Conservation (phyloP, 495 filamentous ascomycete species). For the Penicillium riverlandense region DNA sequence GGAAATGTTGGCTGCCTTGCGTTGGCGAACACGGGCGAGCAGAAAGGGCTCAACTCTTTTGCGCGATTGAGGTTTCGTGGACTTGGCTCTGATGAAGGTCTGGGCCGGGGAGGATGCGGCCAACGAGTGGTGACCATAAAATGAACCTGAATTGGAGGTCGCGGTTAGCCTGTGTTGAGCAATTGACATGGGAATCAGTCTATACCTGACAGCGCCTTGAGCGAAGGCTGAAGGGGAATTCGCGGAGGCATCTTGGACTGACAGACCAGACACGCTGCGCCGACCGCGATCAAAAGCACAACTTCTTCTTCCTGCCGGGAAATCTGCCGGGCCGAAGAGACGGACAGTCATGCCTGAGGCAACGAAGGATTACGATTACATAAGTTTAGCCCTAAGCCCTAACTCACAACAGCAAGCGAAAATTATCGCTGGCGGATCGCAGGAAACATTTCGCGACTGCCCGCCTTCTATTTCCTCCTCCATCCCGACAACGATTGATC, state of each 20-base stretch:
- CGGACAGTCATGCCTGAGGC: conserved; percentile 18
- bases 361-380: neutral
- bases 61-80: conserved; percentile 25
- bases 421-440: conserved; percentile 23
- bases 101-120: conserved; percentile 24
- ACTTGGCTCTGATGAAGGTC: conserved; percentile 30
- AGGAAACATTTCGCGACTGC: conserved; percentile 23
- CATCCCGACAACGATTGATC: conserved; percentile 47
- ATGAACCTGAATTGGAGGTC: conserved; percentile 19
- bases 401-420: conserved; percentile 40
- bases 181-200: neutral
- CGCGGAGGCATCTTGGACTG: conserved; percentile 62
- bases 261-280: neutral
- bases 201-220: conserved; percentile 57
- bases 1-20: conserved; percentile 71
- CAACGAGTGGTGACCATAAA: conserved; percentile 23
- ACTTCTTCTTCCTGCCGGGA: conserved; percentile 20
- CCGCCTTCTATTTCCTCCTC: conserved; percentile 32
- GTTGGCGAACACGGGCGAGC: conserved; percentile 62
- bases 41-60: conserved; percentile 35
- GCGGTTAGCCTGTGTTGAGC: neutral
- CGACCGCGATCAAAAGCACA: neutral
- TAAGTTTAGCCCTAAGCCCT: conserved; percentile 30
- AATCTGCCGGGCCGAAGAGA: conserved; percentile 20
- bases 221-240: conserved; percentile 55